Base-by-base conservation (phyloP, 2,329 filamentous ascomycete genomes). In the Fusarium sp. region DNA sequence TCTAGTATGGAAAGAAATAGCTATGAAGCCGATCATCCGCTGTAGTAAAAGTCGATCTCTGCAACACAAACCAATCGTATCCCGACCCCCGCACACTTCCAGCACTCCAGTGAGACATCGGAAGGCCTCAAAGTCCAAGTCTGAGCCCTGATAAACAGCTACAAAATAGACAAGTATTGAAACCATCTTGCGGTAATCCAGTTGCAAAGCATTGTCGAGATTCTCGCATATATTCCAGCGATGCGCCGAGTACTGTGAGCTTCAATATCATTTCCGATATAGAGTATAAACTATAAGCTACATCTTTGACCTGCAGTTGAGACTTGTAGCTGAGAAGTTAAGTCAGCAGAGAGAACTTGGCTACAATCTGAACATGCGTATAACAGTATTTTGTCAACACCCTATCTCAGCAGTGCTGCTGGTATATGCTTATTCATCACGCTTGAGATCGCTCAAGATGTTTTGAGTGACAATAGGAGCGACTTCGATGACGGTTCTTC, bases 401-500 rank as follows among this genome's bases (percentile, higher is more conserved):
- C 12, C 5, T 14, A 2, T 35, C 6, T 24, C 18, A 24, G 11
- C 5, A 7, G 3, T n/a, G 15, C 22, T n/a, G 12, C 8, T 17
- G 10, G 2, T 2, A 14, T 8, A 20, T 8, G 2, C 0, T 14
- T 30, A 30, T 5, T 22, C 1, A 10, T 9, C 11, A 3, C 10
- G 14, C 12, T n/a, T 30, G 15, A 42, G 3, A 30, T 4, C 5
- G 3, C 20, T 18, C 6, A 55, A 15, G 2, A 42, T n/a, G 5
- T 18, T 11, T 2, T 55, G 38, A 20, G 4, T 8, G 6, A 56
- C 26, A 32, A n/a, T 0, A 32, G 53, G 38, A 9, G 26, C 53
- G 17, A 44, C 26, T 24, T 1, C 22, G 6, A 56, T 11, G 24
- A 32, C 38, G 1, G 38, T 44, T 30, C 15, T 44, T 24, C 12